Percentiles rank a stretch among this genome's conserved stretches.
phyloP scores from a whole-genome alignment of 495 filamentous ascomycete genomes.

The Daldinia caldariorum region DNA sequence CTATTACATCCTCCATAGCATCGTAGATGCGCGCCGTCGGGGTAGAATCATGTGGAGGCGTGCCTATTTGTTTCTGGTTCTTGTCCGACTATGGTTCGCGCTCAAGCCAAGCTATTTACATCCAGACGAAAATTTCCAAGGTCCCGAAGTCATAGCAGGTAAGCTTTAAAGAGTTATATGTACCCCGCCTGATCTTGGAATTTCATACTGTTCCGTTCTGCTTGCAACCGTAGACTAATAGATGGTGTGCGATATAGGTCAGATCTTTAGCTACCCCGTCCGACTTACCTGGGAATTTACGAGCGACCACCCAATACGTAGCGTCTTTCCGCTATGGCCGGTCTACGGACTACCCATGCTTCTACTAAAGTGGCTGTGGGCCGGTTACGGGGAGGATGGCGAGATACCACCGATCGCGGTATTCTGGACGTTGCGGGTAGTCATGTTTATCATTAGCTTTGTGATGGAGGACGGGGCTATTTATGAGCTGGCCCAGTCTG shows the following conservation, averaged over 20 bases:
- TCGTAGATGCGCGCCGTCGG: constrained; percentile 31
- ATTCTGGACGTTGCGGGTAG: constrained; percentile 84
- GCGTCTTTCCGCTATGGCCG: constrained; percentile 95
- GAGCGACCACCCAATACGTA: constrained; percentile 82
- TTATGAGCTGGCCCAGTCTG: constrained; percentile 83
- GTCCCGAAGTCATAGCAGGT: constrained; percentile 96
- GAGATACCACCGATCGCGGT: constrained; percentile 75
- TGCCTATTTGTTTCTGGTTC: constrained; percentile 82
- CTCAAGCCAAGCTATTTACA: constrained; percentile 95
- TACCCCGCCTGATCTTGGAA: not conserved
- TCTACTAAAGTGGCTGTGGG: constrained; percentile 86
- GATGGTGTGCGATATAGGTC: constrained; percentile 64
- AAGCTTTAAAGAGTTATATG: constrained; percentile 51
- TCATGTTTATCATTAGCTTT: constrained; percentile 95
- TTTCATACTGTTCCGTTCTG: not conserved
- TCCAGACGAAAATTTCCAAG: constrained; percentile 98
- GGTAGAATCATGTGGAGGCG: constrained; percentile 82
- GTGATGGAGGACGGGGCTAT: constrained; percentile 98
- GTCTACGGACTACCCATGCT: constrained; percentile 93
- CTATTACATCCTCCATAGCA: constrained; percentile 4
- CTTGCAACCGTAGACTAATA: constrained; percentile 23
- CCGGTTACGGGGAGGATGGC: constrained; percentile 64
- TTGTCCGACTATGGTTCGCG: constrained; percentile 93
- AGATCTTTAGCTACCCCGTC: constrained; percentile 88
- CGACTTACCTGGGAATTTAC: constrained; percentile 96